Evolutionary conservation across 2,329 filamentous ascomycete genomes (phyloP).

Genomic region (Pestalotiopsis sp.): DNA sequence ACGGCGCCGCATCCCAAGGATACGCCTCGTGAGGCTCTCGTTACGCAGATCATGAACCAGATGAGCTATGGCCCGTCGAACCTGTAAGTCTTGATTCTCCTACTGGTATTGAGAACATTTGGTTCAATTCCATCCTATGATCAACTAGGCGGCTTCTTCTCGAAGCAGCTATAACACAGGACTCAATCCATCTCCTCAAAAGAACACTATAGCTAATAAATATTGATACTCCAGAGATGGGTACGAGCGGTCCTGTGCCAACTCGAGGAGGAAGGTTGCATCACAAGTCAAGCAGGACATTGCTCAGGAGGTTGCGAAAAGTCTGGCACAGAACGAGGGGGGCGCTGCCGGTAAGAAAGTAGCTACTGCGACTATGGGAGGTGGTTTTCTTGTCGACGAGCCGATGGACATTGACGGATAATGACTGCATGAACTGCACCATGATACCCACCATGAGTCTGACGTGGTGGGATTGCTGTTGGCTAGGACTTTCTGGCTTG

Average conservation of each 20-base stretch:
- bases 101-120: too few relatives aligned
- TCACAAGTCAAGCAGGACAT: neutral
- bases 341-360: neutral
- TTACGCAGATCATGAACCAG: conserved; percentile 4
- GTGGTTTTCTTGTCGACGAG: too few relatives aligned
- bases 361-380: neutral
- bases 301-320: neutral
- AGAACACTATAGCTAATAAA: neutral
- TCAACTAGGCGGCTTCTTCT: neutral
- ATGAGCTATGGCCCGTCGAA: conserved; percentile 1
- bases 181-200: neutral
- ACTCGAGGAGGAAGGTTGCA: neutral
- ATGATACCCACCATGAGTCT: neutral
- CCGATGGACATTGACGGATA: neutral
- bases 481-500: too few relatives aligned
- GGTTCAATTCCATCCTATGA: neutral
- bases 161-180: neutral
- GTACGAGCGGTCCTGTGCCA: neutral
- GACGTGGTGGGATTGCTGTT: too few relatives aligned
- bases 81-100: neutral
- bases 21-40: conserved; percentile 13
- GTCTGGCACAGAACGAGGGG: neutral
- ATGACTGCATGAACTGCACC: neutral
- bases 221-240: neutral
- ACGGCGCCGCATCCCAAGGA: conserved; percentile 7